phyloP scores from a whole-genome alignment of 1,284 basidiomycete species.

The Ustilago vetiveriae region DNA sequence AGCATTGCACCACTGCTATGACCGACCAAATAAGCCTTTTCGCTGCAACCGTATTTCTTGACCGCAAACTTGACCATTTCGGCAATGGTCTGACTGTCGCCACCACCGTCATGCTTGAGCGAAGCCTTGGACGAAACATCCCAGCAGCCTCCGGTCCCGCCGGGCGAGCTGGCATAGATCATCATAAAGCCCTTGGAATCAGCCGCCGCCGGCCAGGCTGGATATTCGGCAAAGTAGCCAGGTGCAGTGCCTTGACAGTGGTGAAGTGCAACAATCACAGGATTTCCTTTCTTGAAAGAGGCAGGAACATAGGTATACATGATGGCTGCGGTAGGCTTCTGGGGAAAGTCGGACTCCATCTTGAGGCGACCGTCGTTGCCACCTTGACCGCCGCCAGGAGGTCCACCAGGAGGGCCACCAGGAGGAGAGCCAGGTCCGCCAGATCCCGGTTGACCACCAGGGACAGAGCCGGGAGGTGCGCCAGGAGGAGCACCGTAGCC shows the following conservation, averaged over 20 bases:
- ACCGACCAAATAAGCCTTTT: constrained; percentile 13
- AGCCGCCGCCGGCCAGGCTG: constrained; percentile 17
- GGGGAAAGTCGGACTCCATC: constrained; percentile 16
- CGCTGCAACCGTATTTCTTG: constrained; percentile 15
- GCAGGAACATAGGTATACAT: constrained; percentile 35
- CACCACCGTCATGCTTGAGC: constrained; percentile 20
- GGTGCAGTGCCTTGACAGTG: constrained; percentile 23
- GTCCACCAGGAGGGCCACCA: not conserved
- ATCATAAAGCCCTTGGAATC: constrained; percentile 34
- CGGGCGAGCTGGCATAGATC: constrained; percentile 19
- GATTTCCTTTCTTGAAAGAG: constrained; percentile 32
- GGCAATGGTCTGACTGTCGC: constrained; percentile 17
- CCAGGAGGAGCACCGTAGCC: not conserved
- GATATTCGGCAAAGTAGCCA: constrained; percentile 12
- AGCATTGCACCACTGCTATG: constrained; percentile 26
- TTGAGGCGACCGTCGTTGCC: not conserved
- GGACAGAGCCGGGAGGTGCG: not conserved
- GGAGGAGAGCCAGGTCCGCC: not conserved
- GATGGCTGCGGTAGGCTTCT: constrained; percentile 8
- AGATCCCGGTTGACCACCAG: not conserved
- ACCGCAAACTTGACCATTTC: constrained; percentile 24
- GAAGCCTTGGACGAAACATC: constrained; percentile 16
- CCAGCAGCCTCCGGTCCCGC: constrained; percentile 11
- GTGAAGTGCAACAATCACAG: constrained; percentile 25
- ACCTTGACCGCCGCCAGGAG: not conserved